Percentiles rank a stretch among this genome's conserved stretches.
These are phyloP conservation scores for Aureobasidium pullulans DNA, from an alignment of 2,329 filamentous ascomycete genomes.

Conservation along the genomic window DNA sequence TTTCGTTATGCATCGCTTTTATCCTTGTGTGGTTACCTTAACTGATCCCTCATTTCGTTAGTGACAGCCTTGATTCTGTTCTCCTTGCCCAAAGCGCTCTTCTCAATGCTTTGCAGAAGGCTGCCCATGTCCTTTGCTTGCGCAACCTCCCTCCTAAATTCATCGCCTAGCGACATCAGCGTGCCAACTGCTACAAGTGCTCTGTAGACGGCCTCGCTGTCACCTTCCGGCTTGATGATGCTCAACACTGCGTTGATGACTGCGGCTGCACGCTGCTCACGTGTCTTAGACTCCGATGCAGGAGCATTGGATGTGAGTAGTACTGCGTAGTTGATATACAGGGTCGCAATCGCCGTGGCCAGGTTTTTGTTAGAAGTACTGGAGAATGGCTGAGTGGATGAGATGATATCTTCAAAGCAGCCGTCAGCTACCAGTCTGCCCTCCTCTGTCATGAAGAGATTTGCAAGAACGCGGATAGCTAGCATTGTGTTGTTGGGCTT, in stretches of 20 bases:
- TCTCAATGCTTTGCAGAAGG: constrained; percentile 37
- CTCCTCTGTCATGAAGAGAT: constrained; percentile 69
- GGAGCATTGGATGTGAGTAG: constrained; percentile 45
- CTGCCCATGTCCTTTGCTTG: constrained; percentile 52
- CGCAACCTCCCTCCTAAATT: constrained; percentile 52
- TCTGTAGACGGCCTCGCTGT: constrained; percentile 78
- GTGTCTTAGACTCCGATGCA: constrained; percentile 20
- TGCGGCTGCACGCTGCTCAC: constrained; percentile 27
- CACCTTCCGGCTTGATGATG: constrained; percentile 39
- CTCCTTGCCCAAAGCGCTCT: constrained; percentile 50
- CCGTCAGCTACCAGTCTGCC: constrained; percentile 55
- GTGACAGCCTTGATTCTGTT: constrained; percentile 54
- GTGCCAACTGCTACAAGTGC: constrained; percentile 79
- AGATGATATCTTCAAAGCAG: constrained; percentile 53
- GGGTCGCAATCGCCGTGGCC: constrained; percentile 71
- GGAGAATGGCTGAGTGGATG: constrained; percentile 56
- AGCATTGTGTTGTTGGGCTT: constrained; percentile 83
- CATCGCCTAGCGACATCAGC: constrained; percentile 54
- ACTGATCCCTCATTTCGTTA: constrained; percentile 49
- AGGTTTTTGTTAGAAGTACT: constrained; percentile 55
- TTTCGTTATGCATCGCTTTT: constrained; percentile 8
- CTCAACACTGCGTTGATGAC: constrained; percentile 26
- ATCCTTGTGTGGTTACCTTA: constrained; percentile 20
- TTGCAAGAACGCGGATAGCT: constrained; percentile 70
- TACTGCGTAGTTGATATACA: constrained; percentile 79